Conservation (phyloP, 352 stramenopile genomes). For the Globisporangium nodosum region DNA sequence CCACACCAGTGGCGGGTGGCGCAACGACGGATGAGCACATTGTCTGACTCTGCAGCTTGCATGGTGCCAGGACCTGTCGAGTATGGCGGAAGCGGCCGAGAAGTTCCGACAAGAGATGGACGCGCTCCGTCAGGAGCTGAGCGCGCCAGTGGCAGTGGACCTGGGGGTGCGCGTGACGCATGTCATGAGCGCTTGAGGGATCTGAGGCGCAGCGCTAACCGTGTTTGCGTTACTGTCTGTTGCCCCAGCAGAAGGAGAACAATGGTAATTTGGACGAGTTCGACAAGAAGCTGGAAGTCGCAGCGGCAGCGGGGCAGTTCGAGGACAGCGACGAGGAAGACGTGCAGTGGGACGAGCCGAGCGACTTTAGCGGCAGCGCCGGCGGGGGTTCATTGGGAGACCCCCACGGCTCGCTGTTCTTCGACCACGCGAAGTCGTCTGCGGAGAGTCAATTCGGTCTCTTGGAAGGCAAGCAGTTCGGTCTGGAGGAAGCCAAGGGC, state of each 20-base stretch:
- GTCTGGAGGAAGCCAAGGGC: constrained; percentile 17
- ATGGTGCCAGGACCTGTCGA: constrained; percentile 55
- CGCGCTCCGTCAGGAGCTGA: constrained; percentile 58
- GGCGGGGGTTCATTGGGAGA: constrained; percentile 23
- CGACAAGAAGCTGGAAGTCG: constrained; percentile 75
- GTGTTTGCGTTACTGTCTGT: constrained; percentile 4
- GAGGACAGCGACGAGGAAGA: constrained; percentile 77
- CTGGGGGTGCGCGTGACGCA: constrained; percentile 17
- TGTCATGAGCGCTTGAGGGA: neutral
- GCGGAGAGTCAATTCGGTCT: constrained; percentile 16
- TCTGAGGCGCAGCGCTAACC: neutral
- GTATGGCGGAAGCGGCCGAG: constrained; percentile 74
- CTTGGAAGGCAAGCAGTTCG: constrained; percentile 30
- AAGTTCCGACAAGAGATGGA: constrained; percentile 86
- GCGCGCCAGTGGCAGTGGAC: constrained; percentile 21
- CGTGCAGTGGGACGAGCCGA: constrained; percentile 51
- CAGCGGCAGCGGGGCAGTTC: constrained; percentile 69
- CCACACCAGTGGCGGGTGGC: too few species aligned
- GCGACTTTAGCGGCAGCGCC: constrained; percentile 4
- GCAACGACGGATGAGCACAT: too few species aligned
- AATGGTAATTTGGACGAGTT: constrained; percentile 67
- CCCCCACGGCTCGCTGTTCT: constrained; percentile 5
- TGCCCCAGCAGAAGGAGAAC: constrained; percentile 25
- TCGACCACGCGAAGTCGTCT: constrained; percentile 12
- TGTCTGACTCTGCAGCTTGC: constrained; percentile 7